Percentiles rank a stretch among this genome's conserved stretches.
Conservation (phyloP, 192 early-diverging fungal species). For the Backusella australiensis region DNA sequence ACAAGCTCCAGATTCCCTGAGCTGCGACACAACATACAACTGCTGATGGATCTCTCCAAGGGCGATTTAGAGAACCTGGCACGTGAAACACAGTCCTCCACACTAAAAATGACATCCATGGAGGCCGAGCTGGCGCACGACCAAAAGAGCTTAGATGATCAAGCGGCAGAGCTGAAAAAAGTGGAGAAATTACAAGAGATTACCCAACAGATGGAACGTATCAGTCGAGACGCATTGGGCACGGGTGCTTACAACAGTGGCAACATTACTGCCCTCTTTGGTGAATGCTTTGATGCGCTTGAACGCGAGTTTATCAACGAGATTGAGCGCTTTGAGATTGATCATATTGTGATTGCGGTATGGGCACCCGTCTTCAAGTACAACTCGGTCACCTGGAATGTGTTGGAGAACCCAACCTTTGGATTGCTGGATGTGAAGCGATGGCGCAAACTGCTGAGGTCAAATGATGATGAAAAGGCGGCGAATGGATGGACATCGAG, state of each 20-base stretch:
- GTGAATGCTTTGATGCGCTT: conserved; percentile 54
- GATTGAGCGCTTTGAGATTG: conserved; percentile 57
- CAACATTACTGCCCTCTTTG: conserved; percentile 44
- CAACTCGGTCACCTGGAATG: conserved; percentile 57
- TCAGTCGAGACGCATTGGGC: conserved; percentile 21
- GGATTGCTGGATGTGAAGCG: conserved; percentile 48
- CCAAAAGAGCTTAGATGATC: conserved; percentile 29
- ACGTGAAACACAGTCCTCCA: conserved; percentile 52
- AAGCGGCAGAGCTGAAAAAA: conserved; percentile 37
- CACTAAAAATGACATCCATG: conserved; percentile 36
- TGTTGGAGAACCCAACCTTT: conserved; percentile 56
- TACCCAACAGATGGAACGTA: conserved; percentile 42
- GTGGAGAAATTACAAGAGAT: conserved; percentile 45
- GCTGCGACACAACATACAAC: conserved; percentile 71
- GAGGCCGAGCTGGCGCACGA: conserved; percentile 36
- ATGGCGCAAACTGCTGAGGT: conserved; percentile 58
- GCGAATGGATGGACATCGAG: conserved; percentile 11
- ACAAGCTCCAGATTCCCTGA: conserved; percentile 65
- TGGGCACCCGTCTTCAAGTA: conserved; percentile 53
- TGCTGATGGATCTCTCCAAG: conserved; percentile 70
- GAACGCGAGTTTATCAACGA: conserved; percentile 55
- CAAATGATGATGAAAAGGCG: conserved; percentile 29
- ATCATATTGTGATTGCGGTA: conserved; percentile 60
- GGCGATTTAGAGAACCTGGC: conserved; percentile 65
- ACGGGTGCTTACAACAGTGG: conserved; percentile 33